These are phyloP conservation scores for Parascedosporium putredinis DNA, from an alignment of 2,329 filamentous ascomycete species.

Conservation along the genomic window DNA sequence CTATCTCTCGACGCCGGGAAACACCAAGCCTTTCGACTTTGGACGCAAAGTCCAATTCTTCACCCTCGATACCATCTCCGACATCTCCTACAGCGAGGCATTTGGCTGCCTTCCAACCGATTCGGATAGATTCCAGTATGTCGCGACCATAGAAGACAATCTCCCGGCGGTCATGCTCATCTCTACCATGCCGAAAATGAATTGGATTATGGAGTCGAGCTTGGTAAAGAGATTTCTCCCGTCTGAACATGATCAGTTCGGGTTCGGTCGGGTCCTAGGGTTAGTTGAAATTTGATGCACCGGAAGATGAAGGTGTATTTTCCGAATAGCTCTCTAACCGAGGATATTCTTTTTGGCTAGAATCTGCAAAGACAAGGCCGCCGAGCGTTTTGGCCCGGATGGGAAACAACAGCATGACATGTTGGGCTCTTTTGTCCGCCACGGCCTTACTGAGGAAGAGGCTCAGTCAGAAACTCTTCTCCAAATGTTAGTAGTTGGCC, in stretches of 20 bases:
- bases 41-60: conserved; percentile 37
- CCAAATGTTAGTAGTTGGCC: conserved; percentile 19
- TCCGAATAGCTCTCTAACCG: background rate
- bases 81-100: conserved; percentile 35
- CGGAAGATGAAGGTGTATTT: background rate
- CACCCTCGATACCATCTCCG: conserved; percentile 42
- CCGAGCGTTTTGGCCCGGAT: conserved; percentile 32
- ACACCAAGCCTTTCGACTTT: conserved; percentile 34
- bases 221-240: conserved; percentile 30
- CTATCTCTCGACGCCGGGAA: conserved; percentile 22
- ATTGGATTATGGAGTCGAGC: conserved; percentile 27
- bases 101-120: conserved; percentile 36
- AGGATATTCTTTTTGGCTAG: too few relatives aligned
- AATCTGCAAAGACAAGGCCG: conserved; percentile 33
- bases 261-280: conserved; percentile 33
- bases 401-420: conserved; percentile 37
- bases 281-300: conserved; percentile 20
- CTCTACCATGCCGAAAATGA: conserved; percentile 29
- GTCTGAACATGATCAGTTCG: conserved; percentile 25
- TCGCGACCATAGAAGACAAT: conserved; percentile 29
- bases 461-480: conserved; percentile 33
- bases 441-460: conserved; percentile 26
- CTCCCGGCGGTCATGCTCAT: conserved; percentile 32
- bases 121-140: conserved; percentile 35
- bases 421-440: conserved; percentile 33